Conservation (phyloP, 225 moss, liverwort and hornwort genomes). For the Straminergon stramineum region DNA sequence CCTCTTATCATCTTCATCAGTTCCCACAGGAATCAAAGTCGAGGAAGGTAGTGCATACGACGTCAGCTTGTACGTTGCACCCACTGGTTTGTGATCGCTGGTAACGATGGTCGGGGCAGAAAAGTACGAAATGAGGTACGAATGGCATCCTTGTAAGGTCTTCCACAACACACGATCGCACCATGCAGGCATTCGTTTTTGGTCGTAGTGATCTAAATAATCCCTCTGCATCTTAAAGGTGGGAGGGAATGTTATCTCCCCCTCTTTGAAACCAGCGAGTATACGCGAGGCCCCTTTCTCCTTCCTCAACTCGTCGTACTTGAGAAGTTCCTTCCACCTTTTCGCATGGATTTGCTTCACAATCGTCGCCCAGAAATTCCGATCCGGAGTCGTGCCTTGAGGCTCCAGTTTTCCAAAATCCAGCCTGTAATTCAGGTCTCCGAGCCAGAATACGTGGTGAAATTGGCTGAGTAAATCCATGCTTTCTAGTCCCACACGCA, state of each 20-base stretch:
- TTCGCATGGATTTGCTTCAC: slow-evolving; percentile 78
- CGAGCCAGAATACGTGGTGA: slow-evolving; percentile 97
- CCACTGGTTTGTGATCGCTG: slow-evolving; percentile 99
- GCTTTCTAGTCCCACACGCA: slow-evolving; percentile 68
- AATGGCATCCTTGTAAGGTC: slow-evolving; percentile 77
- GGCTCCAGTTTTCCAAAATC: slow-evolving; percentile 58
- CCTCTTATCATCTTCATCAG: slow-evolving; percentile 85
- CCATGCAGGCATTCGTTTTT: slow-evolving; percentile 97
- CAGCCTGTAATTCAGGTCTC: slow-evolving; percentile 92
- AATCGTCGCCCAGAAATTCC: slow-evolving; percentile 69
- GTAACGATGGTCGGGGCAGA: slow-evolving; percentile 77
- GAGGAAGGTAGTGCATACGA: slow-evolving; percentile 81
- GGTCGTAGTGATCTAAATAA: slow-evolving; percentile 48
- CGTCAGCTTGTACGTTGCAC: slow-evolving; percentile 72
- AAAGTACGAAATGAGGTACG: slow-evolving; percentile 59
- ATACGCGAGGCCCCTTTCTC: slow-evolving; percentile 63
- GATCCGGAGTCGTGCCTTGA: slow-evolving; percentile 61
- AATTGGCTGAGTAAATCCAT: slow-evolving; percentile 98
- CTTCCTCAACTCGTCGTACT: slow-evolving; percentile 79
- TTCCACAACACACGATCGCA: slow-evolving; percentile 96
- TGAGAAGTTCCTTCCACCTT: slow-evolving; percentile 57
- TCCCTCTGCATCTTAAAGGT: slow-evolving; percentile 97
- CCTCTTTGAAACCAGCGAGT: slow-evolving; percentile 85
- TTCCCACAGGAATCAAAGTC: slow-evolving; percentile 29
- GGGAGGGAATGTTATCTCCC: slow-evolving; percentile 88